Conservation (phyloP, 2,329 filamentous ascomycete genomes). For the Incumbomyces lentus region DNA sequence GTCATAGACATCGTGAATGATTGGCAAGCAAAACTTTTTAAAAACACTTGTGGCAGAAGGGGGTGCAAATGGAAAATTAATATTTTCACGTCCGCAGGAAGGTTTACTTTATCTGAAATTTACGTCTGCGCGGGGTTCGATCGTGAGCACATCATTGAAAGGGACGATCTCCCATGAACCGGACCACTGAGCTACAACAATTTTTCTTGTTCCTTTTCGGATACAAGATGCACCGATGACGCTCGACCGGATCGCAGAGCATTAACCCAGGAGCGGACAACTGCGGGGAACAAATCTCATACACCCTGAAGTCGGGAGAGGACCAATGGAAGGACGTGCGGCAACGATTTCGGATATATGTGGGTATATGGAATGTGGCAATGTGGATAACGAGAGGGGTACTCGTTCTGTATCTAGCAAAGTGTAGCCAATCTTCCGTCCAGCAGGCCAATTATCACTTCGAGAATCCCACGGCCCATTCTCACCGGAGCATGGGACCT, state of each 20-base stretch:
- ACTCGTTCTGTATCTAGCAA: too few species aligned
- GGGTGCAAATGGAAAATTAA: too few species aligned
- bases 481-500: neutral
- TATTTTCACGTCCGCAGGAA: too few species aligned
- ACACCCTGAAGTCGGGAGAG: neutral
- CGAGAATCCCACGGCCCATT: neutral
- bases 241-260: slow-evolving; percentile 3
- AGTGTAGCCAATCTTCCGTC: slow-evolving; percentile 4
- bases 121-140: slow-evolving; percentile 15
- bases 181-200: slow-evolving; percentile 13
- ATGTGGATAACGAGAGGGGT: slow-evolving; percentile 4
- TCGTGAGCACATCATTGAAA: neutral
- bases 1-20: slow-evolving; percentile 28
- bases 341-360: neutral
- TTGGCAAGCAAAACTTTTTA: slow-evolving; percentile 4
- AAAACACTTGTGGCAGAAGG: neutral
- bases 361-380: neutral
- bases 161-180: slow-evolving; percentile 19
- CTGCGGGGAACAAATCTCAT: slow-evolving; percentile 1
- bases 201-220: neutral
- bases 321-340: slow-evolving; percentile 4
- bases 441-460: neutral
- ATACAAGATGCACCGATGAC: slow-evolving; percentile 1
- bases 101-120: slow-evolving; percentile 10
- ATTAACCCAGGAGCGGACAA: neutral